Conservation (phyloP, 2,329 filamentous ascomycete genomes). For the Chaetothyriales sp. region DNA sequence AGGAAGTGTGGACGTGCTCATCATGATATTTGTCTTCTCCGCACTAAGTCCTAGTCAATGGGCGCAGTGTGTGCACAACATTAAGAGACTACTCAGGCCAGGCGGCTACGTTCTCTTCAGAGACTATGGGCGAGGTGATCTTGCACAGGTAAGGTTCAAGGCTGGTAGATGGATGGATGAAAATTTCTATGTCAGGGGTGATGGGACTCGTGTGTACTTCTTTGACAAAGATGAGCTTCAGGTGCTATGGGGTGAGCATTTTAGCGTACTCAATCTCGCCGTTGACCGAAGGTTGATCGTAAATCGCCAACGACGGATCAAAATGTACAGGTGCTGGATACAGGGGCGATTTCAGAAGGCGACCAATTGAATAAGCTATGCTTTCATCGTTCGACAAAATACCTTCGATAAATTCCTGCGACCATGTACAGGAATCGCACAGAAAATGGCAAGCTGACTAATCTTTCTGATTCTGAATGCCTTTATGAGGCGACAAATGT, state of each 20-base stretch:
- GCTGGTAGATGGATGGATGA: conserved; percentile 88
- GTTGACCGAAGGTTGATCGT: conserved; percentile 81
- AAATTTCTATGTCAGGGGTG: conserved; percentile 93
- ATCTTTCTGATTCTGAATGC: neutral
- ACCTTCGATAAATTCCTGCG: neutral
- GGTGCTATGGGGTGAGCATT: conserved; percentile 59
- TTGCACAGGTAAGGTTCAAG: conserved; percentile 94
- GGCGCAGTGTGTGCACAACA: conserved; percentile 66
- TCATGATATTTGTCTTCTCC: conserved; percentile 96
- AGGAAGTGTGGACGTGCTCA: conserved; percentile 74
- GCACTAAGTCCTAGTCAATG: conserved; percentile 77
- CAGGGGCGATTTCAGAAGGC: conserved; percentile 32
- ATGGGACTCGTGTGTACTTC: conserved; percentile 94
- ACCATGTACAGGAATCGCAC: neutral
- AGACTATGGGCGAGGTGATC: conserved; percentile 88
- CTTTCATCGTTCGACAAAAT: neutral
- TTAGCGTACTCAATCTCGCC: conserved; percentile 66
- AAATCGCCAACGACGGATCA: conserved; percentile 76
- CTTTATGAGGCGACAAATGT: neutral
- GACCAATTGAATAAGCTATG: neutral
- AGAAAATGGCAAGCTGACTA: neutral
- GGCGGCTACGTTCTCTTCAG: conserved; percentile 90
- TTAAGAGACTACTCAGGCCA: conserved; percentile 71
- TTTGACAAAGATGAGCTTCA: conserved; percentile 77
- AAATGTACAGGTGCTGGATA: conserved; percentile 96